phyloP scores from a whole-genome alignment of 2,329 filamentous ascomycete genomes.

The Colletotrichum spinosum region DNA sequence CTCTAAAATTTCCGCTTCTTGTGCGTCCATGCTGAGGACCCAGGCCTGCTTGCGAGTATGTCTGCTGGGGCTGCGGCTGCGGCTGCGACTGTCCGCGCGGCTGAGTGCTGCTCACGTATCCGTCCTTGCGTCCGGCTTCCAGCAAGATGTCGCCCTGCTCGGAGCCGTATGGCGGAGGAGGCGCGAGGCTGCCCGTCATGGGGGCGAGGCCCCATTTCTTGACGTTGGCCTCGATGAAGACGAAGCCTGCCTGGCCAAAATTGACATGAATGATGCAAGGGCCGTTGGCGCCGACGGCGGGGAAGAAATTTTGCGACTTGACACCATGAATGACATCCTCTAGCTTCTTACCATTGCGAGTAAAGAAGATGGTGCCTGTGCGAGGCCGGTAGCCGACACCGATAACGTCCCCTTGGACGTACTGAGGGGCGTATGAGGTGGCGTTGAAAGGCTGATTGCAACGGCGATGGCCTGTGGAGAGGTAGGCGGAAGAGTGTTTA shows the following conservation, averaged over 20 bases:
- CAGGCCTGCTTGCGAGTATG: slow-evolving; percentile 48
- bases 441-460: slow-evolving; percentile 92
- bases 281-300: slow-evolving; percentile 94
- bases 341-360: slow-evolving; percentile 95
- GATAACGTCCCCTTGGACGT: slow-evolving; percentile 94
- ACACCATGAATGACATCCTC: slow-evolving; percentile 94
- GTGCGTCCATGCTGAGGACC: slow-evolving; percentile 78
- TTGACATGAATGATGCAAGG: slow-evolving; percentile 95
- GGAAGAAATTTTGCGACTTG: slow-evolving; percentile 97
- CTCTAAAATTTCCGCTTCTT: slow-evolving; percentile 81
- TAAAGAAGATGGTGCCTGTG: slow-evolving; percentile 97
- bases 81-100: slow-evolving; percentile 58
- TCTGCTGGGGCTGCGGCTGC: slow-evolving; percentile 40
- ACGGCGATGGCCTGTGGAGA: slow-evolving; percentile 86
- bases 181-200: slow-evolving; percentile 93
- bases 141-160: slow-evolving; percentile 97
- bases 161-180: slow-evolving; percentile 94
- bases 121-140: slow-evolving; percentile 81
- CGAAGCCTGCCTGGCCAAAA: slow-evolving; percentile 96
- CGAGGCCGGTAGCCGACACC: slow-evolving; percentile 95
- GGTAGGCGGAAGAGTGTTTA: slow-evolving; percentile 91
- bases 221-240: slow-evolving; percentile 99
- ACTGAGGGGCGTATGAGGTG: slow-evolving; percentile 83
- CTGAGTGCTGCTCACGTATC: slow-evolving; percentile 56
- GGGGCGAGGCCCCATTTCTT: slow-evolving; percentile 99